Evolutionary conservation across 2,329 filamentous ascomycete genomes (phyloP).

Genomic region (Erysiphe neolycopersici): DNA sequence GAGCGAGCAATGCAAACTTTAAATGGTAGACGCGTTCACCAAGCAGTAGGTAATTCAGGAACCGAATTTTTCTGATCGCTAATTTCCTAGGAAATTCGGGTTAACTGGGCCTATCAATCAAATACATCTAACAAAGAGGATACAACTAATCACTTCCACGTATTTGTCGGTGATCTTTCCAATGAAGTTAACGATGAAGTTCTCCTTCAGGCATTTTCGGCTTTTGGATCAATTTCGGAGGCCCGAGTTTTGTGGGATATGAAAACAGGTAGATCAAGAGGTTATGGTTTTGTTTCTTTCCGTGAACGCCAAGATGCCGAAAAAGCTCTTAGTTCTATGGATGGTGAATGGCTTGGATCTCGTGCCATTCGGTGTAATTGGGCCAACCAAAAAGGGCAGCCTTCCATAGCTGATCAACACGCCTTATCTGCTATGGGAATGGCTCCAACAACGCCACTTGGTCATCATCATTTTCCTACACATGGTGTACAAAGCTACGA

Average conservation of each 20-base stretch:
- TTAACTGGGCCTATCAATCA: constrained; percentile 98
- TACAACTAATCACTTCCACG: constrained; percentile 94
- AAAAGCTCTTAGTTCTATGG: constrained; percentile 91
- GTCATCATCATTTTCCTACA: constrained; percentile 92
- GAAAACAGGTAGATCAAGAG: constrained; percentile 94
- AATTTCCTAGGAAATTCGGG: constrained; percentile 66
- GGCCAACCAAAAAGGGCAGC: constrained; percentile 99
- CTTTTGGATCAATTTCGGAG: constrained; percentile 87
- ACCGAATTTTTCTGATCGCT: constrained; percentile 3
- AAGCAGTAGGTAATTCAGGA: constrained; percentile 44
- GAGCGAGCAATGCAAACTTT: constrained; percentile 94
- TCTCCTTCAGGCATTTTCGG: constrained; percentile 76
- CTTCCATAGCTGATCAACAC: constrained; percentile 92
- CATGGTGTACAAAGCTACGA: constrained; percentile 94
- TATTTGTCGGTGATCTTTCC: constrained; percentile 91
- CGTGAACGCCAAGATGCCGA: constrained; percentile 82
- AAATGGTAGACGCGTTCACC: constrained; percentile 84
- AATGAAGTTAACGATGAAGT: constrained; percentile 98
- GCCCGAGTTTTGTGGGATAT: constrained; percentile 99
- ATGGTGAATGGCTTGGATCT: constrained; percentile 95
- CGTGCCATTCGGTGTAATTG: constrained; percentile 98
- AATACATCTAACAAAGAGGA: constrained; percentile 89
- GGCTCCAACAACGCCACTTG: constrained; percentile 88
- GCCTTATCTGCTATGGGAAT: constrained; percentile 95
- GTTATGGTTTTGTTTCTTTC: constrained; percentile 95